A percentile compares a stretch with the other conserved stretches of the same genome.
phyloP scores from a whole-genome alignment of 768 basidiomycete genomes.

The Mycena metata region DNA sequence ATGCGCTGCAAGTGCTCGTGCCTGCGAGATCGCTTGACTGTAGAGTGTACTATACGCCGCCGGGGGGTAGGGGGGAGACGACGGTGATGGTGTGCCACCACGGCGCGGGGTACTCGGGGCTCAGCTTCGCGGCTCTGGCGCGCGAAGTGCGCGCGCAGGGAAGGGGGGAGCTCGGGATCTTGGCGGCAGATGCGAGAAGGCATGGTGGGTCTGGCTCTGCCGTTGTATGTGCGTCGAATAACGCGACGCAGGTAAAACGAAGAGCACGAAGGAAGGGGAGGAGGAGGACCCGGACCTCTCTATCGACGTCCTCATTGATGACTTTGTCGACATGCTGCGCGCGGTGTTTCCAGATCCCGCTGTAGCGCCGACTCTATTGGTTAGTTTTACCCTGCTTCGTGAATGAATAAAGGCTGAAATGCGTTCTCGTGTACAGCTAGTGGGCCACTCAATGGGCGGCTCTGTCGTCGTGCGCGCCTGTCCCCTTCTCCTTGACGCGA shows the following conservation, averaged over 20 bases:
- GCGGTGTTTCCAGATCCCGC: constrained; percentile 77
- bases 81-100: constrained; percentile 94
- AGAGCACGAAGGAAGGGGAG: constrained; percentile 52
- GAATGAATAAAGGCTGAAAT: too few species aligned
- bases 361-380: constrained; percentile 79
- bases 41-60: constrained; percentile 88
- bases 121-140: constrained; percentile 94
- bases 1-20: constrained; percentile 84
- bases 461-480: constrained; percentile 85
- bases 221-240: background rate
- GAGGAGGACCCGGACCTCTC: constrained; percentile 71
- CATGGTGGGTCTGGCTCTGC: constrained; percentile 73
- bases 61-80: constrained; percentile 58
- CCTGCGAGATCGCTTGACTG: constrained; percentile 72
- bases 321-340: constrained; percentile 79
- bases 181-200: constrained; percentile 86
- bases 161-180: constrained; percentile 81
- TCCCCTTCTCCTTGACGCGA: constrained; percentile 72
- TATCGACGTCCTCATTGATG: constrained; percentile 77
- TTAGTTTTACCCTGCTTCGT: constrained; percentile 49
- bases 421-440: constrained; percentile 60
- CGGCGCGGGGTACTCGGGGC: constrained; percentile 92
- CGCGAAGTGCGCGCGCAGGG: constrained; percentile 75
- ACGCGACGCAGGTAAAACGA: constrained; percentile 74
- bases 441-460: constrained; percentile 98